Evolutionary conservation across 345 rosid species (phyloP), one percentile per base, ranked within the genome.

Genomic region (Lepidium didymum): DNA sequence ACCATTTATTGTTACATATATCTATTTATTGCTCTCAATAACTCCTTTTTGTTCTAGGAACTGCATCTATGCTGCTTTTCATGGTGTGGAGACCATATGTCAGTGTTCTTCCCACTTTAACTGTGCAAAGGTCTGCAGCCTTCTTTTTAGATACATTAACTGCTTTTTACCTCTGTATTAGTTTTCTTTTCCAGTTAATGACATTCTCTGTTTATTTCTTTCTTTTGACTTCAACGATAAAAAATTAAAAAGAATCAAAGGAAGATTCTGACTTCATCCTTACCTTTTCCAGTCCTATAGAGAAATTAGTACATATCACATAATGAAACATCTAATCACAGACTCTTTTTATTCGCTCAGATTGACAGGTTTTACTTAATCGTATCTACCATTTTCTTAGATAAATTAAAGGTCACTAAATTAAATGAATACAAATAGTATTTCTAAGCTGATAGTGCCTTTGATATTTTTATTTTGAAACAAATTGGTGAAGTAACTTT

Each of bases 1-100:
- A 8, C 62, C 43, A 11, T 27, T 25, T 43, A 6, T 52, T 25
- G 34, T 56, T 18, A 37, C 29, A 10, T 37, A 11, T 19, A 68
- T 40, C 10, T 34, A 4, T 77, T 50, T 50, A 6, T 66, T 36
- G 56, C 25, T 18, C 38, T 54, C 51, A 16, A 2, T 38, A 45
- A 55, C 40, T 11, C 59, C 12, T 8, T 54, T 55, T 54, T 68
- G 53, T 44, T 62, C 16, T 35, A 93, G 98, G 98, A 77, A 87
- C 96, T 72, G 97, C 97, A 73, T 90, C 86, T 11, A 88, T 90
- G 96, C 80, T 93, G 21, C 97, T 93, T 67, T 81, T 86, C 77
- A 75, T 90, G 81, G 92, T 84, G 66, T 93, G 98, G 98, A 77
- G 72, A 62, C 86, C 92, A 43, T 72, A 81, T 27, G 75, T 92